Evolutionary conservation across 352 stramenopile species (phyloP).

Genomic region (Pythium chondricola): DNA sequence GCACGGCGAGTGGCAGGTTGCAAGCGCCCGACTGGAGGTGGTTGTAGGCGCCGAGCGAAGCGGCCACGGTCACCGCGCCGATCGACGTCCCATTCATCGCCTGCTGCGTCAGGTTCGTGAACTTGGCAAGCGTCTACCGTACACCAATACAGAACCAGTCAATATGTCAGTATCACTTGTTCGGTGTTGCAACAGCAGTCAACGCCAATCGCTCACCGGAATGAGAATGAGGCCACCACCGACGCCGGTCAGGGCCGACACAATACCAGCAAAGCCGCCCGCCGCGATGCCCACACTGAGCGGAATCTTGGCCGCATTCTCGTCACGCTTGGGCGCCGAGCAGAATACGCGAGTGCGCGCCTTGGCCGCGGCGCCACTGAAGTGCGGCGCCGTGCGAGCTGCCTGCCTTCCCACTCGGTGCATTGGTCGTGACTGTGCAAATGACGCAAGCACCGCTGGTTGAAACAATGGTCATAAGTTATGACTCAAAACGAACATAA

Average conservation of each 20-base stretch:
- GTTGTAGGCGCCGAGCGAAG: constrained; percentile 66
- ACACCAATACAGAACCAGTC: background rate
- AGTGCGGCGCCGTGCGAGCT: constrained; percentile 1
- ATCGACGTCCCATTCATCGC: constrained; percentile 81
- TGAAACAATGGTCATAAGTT: background rate
- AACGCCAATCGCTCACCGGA: constrained; percentile 58
- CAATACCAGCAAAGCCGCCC: constrained; percentile 54
- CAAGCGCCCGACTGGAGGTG: constrained; percentile 59
- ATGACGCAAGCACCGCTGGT: constrained; percentile 3
- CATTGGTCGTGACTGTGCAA: background rate
- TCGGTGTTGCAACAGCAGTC: no score
- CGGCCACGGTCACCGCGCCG: constrained; percentile 63
- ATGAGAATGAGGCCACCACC: constrained; percentile 81
- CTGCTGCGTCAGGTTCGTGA: constrained; percentile 72
- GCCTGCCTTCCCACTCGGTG: constrained; percentile 5
- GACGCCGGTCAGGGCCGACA: constrained; percentile 78
- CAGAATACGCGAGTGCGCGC: constrained; percentile 36
- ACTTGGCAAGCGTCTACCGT: constrained; percentile 67
- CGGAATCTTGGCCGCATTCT: constrained; percentile 34
- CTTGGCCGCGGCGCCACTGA: constrained; percentile 9
- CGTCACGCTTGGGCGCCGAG: constrained; percentile 32
- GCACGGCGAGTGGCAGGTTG: constrained; percentile 68
- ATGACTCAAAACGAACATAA: background rate
- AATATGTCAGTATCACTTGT: no score
- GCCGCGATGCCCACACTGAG: constrained; percentile 36